A percentile compares a stretch with the other conserved stretches of the same genome.
These are phyloP conservation scores for button mushroom (Agaricus bisporus) DNA, from an alignment of 768 basidiomycete species.

Conservation along the genomic window DNA sequence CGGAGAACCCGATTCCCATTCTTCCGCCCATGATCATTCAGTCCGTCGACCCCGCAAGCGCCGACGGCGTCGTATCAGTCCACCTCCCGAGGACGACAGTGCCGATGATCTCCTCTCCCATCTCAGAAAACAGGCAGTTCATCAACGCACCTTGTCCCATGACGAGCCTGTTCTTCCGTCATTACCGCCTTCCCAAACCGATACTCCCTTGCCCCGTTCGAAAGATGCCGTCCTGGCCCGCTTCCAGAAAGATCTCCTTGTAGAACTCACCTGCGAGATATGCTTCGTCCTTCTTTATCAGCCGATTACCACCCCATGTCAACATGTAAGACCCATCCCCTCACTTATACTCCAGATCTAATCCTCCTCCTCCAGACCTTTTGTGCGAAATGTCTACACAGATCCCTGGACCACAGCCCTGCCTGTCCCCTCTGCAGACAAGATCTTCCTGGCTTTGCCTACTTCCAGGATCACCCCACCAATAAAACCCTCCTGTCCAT, in stretches of 20 bases:
- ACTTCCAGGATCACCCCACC: slow-evolving; percentile 74
- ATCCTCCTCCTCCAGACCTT: slow-evolving; percentile 57
- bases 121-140: slow-evolving; percentile 25
- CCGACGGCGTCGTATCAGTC: slow-evolving; percentile 16
- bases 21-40: slow-evolving; percentile 10
- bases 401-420: slow-evolving; percentile 80
- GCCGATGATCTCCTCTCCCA: slow-evolving; percentile 31
- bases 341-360: slow-evolving; percentile 10
- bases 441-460: slow-evolving; percentile 65
- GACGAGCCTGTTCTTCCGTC: slow-evolving; percentile 24
- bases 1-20: slow-evolving; percentile 15
- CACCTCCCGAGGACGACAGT: slow-evolving; percentile 16
- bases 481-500: slow-evolving; percentile 71
- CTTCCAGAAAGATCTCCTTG: slow-evolving; percentile 56
- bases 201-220: slow-evolving; percentile 14
- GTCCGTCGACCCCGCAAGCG: slow-evolving; percentile 23
- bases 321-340: slow-evolving; percentile 60
- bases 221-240: slow-evolving; percentile 23
- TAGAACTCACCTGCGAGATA: slow-evolving; percentile 85
- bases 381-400: slow-evolving; percentile 83
- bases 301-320: slow-evolving; percentile 91
- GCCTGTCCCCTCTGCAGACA: slow-evolving; percentile 86
- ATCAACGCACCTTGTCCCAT: slow-evolving; percentile 22
- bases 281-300: slow-evolving; percentile 81
- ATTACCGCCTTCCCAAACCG: slow-evolving; percentile 11